Evolutionary conservation across 2,329 filamentous ascomycete genomes (phyloP).

Genomic region (Metarhizium rileyi): DNA sequence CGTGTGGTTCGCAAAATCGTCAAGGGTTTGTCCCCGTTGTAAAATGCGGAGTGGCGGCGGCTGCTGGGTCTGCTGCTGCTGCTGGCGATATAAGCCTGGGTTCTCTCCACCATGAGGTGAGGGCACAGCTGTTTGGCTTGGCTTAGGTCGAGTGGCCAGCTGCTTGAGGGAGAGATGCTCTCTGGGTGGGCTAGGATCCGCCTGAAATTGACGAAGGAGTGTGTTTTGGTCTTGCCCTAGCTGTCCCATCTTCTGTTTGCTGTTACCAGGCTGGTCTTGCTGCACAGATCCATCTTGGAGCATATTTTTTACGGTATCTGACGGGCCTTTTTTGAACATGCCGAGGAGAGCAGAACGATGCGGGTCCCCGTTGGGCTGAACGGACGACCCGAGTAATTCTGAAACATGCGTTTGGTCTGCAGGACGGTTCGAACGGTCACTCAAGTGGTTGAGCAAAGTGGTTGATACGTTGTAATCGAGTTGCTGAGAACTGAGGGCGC

Average conservation of each 20-base stretch:
- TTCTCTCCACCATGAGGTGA: conserved; percentile 7
- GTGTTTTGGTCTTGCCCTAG: neutral
- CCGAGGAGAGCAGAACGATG: conserved; percentile 41
- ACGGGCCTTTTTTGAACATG: conserved; percentile 40
- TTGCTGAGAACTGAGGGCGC: neutral
- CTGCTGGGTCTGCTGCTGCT: neutral
- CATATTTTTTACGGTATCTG: conserved; percentile 1
- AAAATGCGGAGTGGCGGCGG: conserved; percentile 24
- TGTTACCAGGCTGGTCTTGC: neutral
- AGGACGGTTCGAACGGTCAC: neutral
- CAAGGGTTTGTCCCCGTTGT: conserved; percentile 23
- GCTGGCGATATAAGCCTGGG: neutral
- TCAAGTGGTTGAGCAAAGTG: neutral
- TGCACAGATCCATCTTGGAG: neutral
- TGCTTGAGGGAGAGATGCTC: conserved; percentile 12
- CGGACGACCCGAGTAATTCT: conserved; percentile 18
- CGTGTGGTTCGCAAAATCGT: conserved; percentile 8
- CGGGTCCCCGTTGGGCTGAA: conserved; percentile 14
- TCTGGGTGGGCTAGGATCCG: neutral
- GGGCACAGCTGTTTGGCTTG: conserved; percentile 9
- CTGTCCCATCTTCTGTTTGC: neutral
- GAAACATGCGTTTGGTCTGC: conserved; percentile 13
- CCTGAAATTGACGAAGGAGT: conserved; percentile 1
- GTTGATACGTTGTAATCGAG: neutral
- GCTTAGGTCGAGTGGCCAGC: conserved; percentile 12